Base-by-base conservation (phyloP, 2,329 filamentous ascomycete species). In the Fusarium metavorans region DNA sequence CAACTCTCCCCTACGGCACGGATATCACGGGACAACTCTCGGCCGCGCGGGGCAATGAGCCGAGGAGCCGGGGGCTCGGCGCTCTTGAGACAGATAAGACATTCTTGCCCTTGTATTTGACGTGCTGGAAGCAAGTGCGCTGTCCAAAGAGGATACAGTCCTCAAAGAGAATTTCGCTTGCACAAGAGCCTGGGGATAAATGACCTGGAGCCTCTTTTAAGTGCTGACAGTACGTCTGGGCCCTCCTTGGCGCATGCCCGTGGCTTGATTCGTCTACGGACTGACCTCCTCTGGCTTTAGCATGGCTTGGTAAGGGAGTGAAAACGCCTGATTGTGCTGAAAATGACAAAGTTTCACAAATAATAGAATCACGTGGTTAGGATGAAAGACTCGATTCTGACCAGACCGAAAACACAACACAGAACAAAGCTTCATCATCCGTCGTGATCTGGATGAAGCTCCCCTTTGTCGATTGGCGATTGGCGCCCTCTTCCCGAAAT, bases 41-140 rank as follows among this genome's bases (percentile, higher is more conserved):
- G 63, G 71, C n/a, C 67, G 59, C 68, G 68, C 68, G 72, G 72
- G 52, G 68, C 62, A 75, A 72, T 16, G 18, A 25, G 43, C 64
- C 68, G 71, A 64, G 32, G 34, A 9, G 61, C 32, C 68, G 64
- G 48, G n/a, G 34, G 18, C 59, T 32, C n/a, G 37, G 27, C 35
- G 14, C 14, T 70, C 18, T 14, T 48, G 4, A 5, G 13, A 45
- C 30, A 41, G 39, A 13, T 9, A 66, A 20, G 7, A 13, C 43
- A 67, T 67, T n/a, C 41, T 45, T 32, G 14, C 18, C 39, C 30
- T 5, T 23, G 6, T 25, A 8, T 18, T 37, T 48, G 27, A 11
- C 41, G 41, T 48, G 58, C 27, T 16, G 1, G 16, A 45, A 20
- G 25, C 2, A 25, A 13, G 5, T 23, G 39, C n/a, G 25, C 20